Conservation (phyloP, 2,329 filamentous ascomycete species). For the Penicillium expansum region DNA sequence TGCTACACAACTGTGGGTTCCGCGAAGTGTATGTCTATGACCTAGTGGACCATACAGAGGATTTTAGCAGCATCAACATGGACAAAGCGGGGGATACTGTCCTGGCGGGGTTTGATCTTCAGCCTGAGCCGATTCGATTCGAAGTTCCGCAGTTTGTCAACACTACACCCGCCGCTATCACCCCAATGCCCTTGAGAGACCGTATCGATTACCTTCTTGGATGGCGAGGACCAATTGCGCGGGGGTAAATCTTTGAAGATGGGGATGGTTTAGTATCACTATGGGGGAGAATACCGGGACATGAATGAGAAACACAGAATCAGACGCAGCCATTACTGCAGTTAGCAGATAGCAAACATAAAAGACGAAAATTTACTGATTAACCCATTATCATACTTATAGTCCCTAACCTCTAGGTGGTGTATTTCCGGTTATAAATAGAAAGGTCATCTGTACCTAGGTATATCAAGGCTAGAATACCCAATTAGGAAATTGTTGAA, state of each 20-base stretch:
- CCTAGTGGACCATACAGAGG: not conserved
- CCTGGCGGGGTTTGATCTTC: not conserved
- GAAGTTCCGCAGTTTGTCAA: not conserved
- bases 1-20: not conserved
- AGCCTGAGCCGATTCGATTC: too few species aligned
- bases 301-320: not conserved
- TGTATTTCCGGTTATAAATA: too few species aligned
- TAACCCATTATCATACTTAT: not conserved
- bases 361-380: not conserved
- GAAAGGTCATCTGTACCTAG: too few species aligned
- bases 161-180: not conserved
- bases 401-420: not conserved
- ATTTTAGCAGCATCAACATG: not conserved
- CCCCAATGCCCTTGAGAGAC: constrained; percentile 22
- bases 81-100: too few species aligned
- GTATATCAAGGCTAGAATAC: too few species aligned
- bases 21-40: not conserved
- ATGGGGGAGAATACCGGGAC: not conserved
- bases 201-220: constrained; percentile 34
- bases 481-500: too few species aligned
- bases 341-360: not conserved
- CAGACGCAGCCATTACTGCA: not conserved
- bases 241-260: not conserved
- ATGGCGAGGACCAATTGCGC: constrained; percentile 30
- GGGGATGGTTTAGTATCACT: not conserved